Evolutionary conservation across 495 filamentous ascomycete species (phyloP).

Genomic region (Elaphomyces granulatus): DNA sequence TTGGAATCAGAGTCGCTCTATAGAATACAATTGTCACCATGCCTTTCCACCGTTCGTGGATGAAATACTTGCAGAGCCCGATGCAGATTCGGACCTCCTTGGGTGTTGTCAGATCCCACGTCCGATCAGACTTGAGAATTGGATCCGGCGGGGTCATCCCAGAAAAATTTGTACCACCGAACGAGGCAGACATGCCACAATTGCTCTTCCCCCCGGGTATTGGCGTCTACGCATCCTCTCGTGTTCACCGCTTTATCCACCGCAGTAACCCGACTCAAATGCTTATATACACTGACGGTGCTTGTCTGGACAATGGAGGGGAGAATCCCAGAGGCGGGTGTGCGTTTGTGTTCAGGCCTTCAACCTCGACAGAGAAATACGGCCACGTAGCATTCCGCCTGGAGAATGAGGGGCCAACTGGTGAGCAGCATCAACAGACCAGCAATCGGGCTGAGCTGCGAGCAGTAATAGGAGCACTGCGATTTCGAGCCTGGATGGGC

Average conservation of each 20-base stretch:
- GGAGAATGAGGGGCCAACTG: conserved; percentile 13
- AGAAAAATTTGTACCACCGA: conserved; percentile 16
- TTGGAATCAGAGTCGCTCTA: too few relatives aligned
- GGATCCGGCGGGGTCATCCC: conserved; percentile 17
- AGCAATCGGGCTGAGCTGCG: conserved; percentile 31
- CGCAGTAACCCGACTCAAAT: conserved; percentile 15
- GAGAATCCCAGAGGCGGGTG: conserved; percentile 22
- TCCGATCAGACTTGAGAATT: conserved; percentile 5
- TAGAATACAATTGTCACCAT: too few relatives aligned
- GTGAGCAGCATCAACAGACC: conserved; percentile 13
- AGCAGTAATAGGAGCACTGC: conserved; percentile 25
- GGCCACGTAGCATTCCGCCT: conserved; percentile 2
- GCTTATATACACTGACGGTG: conserved; percentile 27
- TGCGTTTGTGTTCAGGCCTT: conserved; percentile 14
- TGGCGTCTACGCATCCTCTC: conserved; percentile 2
- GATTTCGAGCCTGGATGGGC: conserved; percentile 12
- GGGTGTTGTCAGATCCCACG: too few relatives aligned
- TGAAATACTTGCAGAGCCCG: conserved; percentile 3
- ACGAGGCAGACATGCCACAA: conserved; percentile 6
- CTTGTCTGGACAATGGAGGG: conserved; percentile 23
- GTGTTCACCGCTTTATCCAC: conserved; percentile 15
- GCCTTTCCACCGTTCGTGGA: too few relatives aligned
- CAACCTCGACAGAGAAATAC: neutral
- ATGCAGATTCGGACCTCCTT: too few relatives aligned
- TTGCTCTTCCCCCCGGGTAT: conserved; percentile 11